A percentile compares a stretch with the other conserved stretches of the same genome.
Evolutionary conservation across 352 stramenopile genomes (phyloP).

Genomic region (Peronospora destructor): DNA sequence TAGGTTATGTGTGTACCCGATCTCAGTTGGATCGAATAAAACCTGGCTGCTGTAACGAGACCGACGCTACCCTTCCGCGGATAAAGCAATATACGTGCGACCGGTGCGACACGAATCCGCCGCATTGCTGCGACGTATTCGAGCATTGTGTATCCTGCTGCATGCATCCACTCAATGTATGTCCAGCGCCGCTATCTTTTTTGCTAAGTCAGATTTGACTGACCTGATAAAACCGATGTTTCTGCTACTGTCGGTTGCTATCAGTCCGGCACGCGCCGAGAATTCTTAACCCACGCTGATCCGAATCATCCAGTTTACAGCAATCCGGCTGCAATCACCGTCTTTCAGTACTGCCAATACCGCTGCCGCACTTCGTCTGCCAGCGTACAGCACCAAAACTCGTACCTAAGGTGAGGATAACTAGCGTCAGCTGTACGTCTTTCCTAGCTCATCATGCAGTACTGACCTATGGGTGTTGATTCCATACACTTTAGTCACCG

Average conservation of each 20-base stretch:
- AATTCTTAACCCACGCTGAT: slow-evolving; percentile 57
- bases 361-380: slow-evolving; percentile 70
- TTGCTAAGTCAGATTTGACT: no score
- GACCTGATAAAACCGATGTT: slow-evolving; percentile 5
- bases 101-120: slow-evolving; percentile 51
- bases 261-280: slow-evolving; percentile 47
- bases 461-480: no score
- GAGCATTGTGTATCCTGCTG: slow-evolving; percentile 76
- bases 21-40: slow-evolving; percentile 34
- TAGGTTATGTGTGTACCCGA: slow-evolving; percentile 48
- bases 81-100: slow-evolving; percentile 61
- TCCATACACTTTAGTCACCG: slow-evolving; percentile 23
- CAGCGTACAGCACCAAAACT: slow-evolving; percentile 74
- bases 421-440: not conserved
- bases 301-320: slow-evolving; percentile 56
- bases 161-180: slow-evolving; percentile 71
- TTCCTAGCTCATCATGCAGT: no score
- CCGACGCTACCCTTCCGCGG: slow-evolving; percentile 37
- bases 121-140: slow-evolving; percentile 62
- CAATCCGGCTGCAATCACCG: slow-evolving; percentile 40
- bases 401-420: slow-evolving; percentile 49
- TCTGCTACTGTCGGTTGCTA: slow-evolving; percentile 3
- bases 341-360: slow-evolving; percentile 68
- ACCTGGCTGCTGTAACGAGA: slow-evolving; percentile 57
- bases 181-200: no score